Evolutionary conservation across 352 stramenopile genomes (phyloP), one percentile per base, ranked within the genome.

Genomic region (Pythium grandisporangium): DNA sequence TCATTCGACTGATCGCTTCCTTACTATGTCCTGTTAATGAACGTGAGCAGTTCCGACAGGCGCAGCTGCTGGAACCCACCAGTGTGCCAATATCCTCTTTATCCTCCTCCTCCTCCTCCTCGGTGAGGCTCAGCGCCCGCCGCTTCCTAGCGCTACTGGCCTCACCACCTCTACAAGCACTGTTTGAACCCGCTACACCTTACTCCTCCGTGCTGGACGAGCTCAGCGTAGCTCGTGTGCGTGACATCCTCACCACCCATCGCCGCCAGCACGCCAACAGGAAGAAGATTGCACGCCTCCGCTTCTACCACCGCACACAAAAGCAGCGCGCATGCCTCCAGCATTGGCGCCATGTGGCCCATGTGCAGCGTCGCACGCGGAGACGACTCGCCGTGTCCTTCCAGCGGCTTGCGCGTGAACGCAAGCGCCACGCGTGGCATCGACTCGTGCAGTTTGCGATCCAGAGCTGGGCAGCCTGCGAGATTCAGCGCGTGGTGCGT

Each of bases 401-500:
- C 32, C 45, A 49, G 1, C 55, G 63, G 13, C 33, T 73, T 12
- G 44, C 58, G 11, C 63, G 56, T 8, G 52, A 71, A 16, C 54
- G 74, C 24, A 53, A 58, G 17, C 51, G 42, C 14, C 43, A 54
- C 38, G 74, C 53, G 6, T 84, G 83, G 43, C 11, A 27, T 12
- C 39, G 37, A n/a, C 30, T 83, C 24, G 72, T 69, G 51, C 34
- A 42, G 16, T 45, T 63, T 19, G 61, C 70, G 17, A 60, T 87
- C 35, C 30, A 56, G 13, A 53, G 47, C 30, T 61, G 53, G 53
- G 74, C 70, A 19, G 70, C 69, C 17, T 53, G 76, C 4, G 74
- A 84, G 34, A 78, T 87, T 43, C 74, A 87, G 37, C 66, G 70
- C 4, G 54, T 71, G 16, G 69, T 67, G 44, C 70, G 74, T 7